Percentiles rank a stretch among this genome's conserved stretches.
Evolutionary conservation across 169 alveolate species (phyloP).

Genomic region (Cryptosporidium meleagridis): DNA sequence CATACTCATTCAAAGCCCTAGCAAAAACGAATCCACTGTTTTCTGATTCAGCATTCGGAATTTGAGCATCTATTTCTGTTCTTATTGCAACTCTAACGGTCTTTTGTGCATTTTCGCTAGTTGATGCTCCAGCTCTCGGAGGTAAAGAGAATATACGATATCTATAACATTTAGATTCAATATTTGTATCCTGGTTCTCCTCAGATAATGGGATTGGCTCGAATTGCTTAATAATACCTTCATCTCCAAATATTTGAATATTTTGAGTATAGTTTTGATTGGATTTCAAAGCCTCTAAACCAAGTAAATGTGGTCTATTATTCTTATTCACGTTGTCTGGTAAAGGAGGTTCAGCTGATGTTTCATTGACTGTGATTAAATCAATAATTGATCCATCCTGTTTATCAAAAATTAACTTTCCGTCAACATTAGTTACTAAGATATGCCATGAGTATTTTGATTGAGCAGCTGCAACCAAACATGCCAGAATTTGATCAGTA

Average conservation of each 20-base stretch:
- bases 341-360: constrained; percentile 90
- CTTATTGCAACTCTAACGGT: constrained; percentile 75
- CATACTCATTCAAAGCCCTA: constrained; percentile 87
- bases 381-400: constrained; percentile 92
- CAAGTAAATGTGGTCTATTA: constrained; percentile 89
- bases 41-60: constrained; percentile 77
- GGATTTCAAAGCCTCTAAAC: constrained; percentile 89
- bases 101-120: constrained; percentile 70
- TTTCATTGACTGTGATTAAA: constrained; percentile 90
- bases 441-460: constrained; percentile 92
- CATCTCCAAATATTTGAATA: constrained; percentile 74
- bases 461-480: constrained; percentile 90
- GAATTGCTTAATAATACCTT: constrained; percentile 26
- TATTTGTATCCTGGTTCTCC: constrained; percentile 61
- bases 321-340: constrained; percentile 89
- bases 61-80: constrained; percentile 79
- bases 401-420: constrained; percentile 88
- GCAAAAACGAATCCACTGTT: constrained; percentile 83
- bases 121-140: constrained; percentile 79
- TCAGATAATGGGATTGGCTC: constrained; percentile 72
- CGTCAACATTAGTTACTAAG: constrained; percentile 85
- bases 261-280: constrained; percentile 89
- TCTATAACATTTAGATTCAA: constrained; percentile 87
- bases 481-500: constrained; percentile 89
- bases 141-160: constrained; percentile 87